Base-by-base conservation (phyloP, 768 basidiomycete genomes). In the Boletus barrowsii region DNA sequence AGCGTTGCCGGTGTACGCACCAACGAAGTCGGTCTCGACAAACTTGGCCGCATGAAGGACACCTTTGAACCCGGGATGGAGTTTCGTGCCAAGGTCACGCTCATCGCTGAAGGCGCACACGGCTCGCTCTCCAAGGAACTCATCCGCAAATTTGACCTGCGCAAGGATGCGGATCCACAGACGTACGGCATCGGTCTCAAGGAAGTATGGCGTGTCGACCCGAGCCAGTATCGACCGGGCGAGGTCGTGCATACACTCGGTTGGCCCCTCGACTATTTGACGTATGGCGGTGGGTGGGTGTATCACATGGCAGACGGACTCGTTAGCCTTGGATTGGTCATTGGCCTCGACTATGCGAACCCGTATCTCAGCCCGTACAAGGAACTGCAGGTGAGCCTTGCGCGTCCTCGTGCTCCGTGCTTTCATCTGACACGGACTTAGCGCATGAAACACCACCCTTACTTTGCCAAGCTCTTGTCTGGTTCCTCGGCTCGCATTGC, bases 401-500 rank as follows among this genome's bases (percentile, higher is more conserved):
- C 36, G 3, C 46, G 2, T 22, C 53, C 20, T 45, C 41, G 14
- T 29, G 48, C 46, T 14, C 26, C 29, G 14, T 20, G 18, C 33
- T 24, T 24, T 26, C 4, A 30, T 42, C 59, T 51, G 30, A 68
- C 35, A 55, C 20, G 26, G 24, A 41, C 40, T 30, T 60, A 88
- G 84, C 78, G 89, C 43, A 88, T 98, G 87, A 99, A 99, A 74
- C 96, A 97, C 66, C 97, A 99, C 66, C 93, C 96, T 0, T 89
- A 92, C 71, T 92, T 94, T 72, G 75, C 84, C 20, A 73, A 81
- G n/a, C 82, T 98, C 9, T 81, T 98, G 7, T 82, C 85, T 22
- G 86, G 86, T 11, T 78, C 82, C 30, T 75, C 77, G 6, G 82
- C 84, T 52, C 86, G 96, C 49, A 76, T 99, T 17, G 90, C 93